Evolutionary conservation across 2,329 filamentous ascomycete species (phyloP).

Genomic region (Fusarium globosum): DNA sequence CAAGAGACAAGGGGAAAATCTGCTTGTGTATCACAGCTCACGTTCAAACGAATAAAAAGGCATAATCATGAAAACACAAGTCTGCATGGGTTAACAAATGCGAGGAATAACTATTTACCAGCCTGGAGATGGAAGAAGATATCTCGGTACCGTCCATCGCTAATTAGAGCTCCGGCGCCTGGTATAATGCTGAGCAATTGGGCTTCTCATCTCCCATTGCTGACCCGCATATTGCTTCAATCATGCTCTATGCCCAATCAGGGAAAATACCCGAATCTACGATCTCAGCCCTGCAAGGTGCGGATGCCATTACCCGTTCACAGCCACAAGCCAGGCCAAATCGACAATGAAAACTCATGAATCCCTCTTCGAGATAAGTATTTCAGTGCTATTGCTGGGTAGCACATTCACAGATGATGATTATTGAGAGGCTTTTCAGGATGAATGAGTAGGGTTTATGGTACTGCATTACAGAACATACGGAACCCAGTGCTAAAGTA

Average conservation of each 20-base stretch:
- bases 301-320: background rate
- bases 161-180: background rate
- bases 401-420: no score
- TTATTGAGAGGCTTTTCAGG: no score
- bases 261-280: background rate
- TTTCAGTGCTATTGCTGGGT: background rate
- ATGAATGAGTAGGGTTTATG: no score
- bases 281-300: background rate
- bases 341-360: background rate
- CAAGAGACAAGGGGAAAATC: background rate
- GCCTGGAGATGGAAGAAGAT: background rate
- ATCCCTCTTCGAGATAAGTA: background rate
- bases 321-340: background rate
- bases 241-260: background rate
- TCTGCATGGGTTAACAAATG: background rate
- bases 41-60: background rate
- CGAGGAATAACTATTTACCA: background rate
- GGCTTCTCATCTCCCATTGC: background rate
- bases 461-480: background rate
- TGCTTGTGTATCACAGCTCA: no score
- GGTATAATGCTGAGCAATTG: background rate
- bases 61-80: background rate
- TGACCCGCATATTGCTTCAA: background rate
- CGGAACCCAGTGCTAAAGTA: background rate
- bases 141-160: background rate